Evolutionary conservation across 2,329 filamentous ascomycete genomes (phyloP).

Genomic region (Xylariaceae sp.): DNA sequence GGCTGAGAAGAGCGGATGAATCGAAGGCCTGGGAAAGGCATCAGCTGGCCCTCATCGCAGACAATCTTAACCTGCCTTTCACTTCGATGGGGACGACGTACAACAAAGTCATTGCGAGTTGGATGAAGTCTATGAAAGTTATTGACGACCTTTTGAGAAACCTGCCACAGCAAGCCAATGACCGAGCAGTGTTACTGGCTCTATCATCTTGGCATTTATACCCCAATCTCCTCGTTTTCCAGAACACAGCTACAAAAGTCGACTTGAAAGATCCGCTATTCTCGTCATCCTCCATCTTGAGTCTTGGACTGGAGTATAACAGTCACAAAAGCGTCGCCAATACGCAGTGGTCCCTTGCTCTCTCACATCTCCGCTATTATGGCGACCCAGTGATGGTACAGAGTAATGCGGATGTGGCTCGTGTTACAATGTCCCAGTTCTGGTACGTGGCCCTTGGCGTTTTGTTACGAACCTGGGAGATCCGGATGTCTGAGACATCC

Average conservation of each 20-base stretch:
- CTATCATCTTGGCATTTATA: slow-evolving; percentile 12
- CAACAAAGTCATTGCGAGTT: not conserved
- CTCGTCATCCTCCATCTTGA: not conserved
- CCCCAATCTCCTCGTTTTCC: slow-evolving; percentile 4
- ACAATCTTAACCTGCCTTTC: slow-evolving; percentile 5
- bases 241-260: not conserved
- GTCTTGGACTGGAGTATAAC: slow-evolving; percentile 2
- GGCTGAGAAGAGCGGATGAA: slow-evolving; percentile 4
- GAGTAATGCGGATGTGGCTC: slow-evolving; percentile 2
- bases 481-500: not conserved
- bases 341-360: slow-evolving; percentile 7
- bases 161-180: slow-evolving; percentile 2
- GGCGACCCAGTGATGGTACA: slow-evolving; percentile 5
- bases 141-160: slow-evolving; percentile 2
- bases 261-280: slow-evolving; percentile 1
- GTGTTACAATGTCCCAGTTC: slow-evolving; percentile 5
- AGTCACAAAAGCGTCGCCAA: not conserved
- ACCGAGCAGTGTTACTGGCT: slow-evolving; percentile 2
- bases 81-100: not conserved
- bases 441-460: slow-evolving; percentile 6
- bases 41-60: slow-evolving; percentile 1
- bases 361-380: slow-evolving; percentile 7
- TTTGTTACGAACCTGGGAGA: not conserved
- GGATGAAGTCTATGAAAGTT: not conserved
- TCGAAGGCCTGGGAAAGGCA: not conserved